Percentiles rank a stretch among this genome's conserved stretches.
phyloP scores from a whole-genome alignment of 164 flowering plant genomes.

The Tetrastigma voinierianum region DNA sequence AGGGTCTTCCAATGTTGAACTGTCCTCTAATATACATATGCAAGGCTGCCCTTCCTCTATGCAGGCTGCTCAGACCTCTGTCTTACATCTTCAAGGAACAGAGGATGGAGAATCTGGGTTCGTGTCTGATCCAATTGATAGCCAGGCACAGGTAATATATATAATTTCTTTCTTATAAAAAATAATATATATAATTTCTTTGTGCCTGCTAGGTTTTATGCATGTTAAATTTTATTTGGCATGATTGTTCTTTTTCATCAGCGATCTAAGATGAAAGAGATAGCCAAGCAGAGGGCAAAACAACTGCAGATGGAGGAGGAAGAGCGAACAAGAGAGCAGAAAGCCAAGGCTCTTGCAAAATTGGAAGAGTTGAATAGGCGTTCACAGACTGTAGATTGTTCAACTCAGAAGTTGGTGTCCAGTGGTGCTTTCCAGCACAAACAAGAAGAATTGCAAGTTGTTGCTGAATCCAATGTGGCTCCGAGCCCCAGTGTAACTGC shows the following conservation, averaged over 20 bases:
- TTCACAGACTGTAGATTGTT: slow-evolving; percentile 38
- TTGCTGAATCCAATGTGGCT: slow-evolving; percentile 5
- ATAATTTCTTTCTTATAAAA: no score
- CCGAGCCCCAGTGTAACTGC: slow-evolving; percentile 18
- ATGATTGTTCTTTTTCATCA: slow-evolving; percentile 25
- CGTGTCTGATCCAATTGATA: slow-evolving; percentile 42
- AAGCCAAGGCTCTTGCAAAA: slow-evolving; percentile 91
- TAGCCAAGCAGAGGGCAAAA: slow-evolving; percentile 70
- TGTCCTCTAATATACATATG: slow-evolving; percentile 17
- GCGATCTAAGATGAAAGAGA: slow-evolving; percentile 86
- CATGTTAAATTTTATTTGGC: background rate
- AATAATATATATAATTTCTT: background rate
- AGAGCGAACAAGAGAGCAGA: slow-evolving; percentile 79
- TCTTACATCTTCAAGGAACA: slow-evolving; percentile 25
- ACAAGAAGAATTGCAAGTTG: slow-evolving; percentile 31
- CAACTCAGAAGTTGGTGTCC: slow-evolving; percentile 34
- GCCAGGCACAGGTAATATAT: slow-evolving; percentile 48
- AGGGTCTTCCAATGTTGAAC: slow-evolving; percentile 28
- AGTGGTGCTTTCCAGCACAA: slow-evolving; percentile 20
- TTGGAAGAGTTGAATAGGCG: slow-evolving; percentile 89
- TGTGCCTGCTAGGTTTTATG: slow-evolving; percentile 5
- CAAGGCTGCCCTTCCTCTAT: slow-evolving; percentile 23
- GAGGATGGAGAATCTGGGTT: slow-evolving; percentile 38
- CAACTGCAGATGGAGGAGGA: slow-evolving; percentile 93
- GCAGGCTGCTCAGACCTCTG: slow-evolving; percentile 30